Evolutionary conservation across 2,329 filamentous ascomycete species (phyloP).

Genomic region (Phymatotrichopsis omnivora): DNA sequence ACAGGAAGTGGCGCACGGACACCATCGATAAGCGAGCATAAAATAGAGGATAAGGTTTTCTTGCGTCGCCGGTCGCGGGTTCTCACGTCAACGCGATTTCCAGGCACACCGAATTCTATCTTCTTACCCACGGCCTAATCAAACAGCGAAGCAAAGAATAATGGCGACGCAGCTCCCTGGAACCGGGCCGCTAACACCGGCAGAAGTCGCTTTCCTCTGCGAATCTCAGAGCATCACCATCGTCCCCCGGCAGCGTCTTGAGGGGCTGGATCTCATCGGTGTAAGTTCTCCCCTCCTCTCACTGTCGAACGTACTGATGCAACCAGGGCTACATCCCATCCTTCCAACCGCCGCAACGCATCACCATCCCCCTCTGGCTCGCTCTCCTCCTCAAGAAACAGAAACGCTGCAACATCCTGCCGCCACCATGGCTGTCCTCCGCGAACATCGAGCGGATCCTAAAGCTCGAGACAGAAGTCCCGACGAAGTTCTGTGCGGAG

Average conservation of each 20-base stretch:
- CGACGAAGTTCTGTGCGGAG: constrained; percentile 62
- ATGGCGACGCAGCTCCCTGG: too few species aligned
- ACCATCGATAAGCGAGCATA: too few species aligned
- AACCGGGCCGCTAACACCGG: constrained; percentile 40
- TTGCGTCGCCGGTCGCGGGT: too few species aligned
- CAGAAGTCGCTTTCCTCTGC: constrained; percentile 86
- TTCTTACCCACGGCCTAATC: too few species aligned
- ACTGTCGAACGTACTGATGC: constrained; percentile 15
- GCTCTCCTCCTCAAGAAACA: constrained; percentile 91
- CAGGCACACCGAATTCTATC: too few species aligned
- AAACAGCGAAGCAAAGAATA: too few species aligned
- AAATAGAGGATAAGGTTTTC: background rate
- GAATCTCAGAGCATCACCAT: constrained; percentile 97
- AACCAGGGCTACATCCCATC: constrained; percentile 63
- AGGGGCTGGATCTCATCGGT: constrained; percentile 71
- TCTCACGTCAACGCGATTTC: too few species aligned
- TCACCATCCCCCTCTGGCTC: constrained; percentile 80
- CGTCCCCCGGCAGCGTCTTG: constrained; percentile 80
- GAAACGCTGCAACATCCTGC: constrained; percentile 80
- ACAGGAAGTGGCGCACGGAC: too few species aligned
- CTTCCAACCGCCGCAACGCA: constrained; percentile 70
- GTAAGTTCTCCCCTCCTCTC: constrained; percentile 47
- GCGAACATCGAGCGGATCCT: constrained; percentile 67
- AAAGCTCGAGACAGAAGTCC: constrained; percentile 64
- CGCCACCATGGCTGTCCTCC: constrained; percentile 78